Evolutionary conservation across 352 stramenopile species (phyloP), one percentile per base, ranked within the genome.

Genomic region (Peronospora destructor): DNA sequence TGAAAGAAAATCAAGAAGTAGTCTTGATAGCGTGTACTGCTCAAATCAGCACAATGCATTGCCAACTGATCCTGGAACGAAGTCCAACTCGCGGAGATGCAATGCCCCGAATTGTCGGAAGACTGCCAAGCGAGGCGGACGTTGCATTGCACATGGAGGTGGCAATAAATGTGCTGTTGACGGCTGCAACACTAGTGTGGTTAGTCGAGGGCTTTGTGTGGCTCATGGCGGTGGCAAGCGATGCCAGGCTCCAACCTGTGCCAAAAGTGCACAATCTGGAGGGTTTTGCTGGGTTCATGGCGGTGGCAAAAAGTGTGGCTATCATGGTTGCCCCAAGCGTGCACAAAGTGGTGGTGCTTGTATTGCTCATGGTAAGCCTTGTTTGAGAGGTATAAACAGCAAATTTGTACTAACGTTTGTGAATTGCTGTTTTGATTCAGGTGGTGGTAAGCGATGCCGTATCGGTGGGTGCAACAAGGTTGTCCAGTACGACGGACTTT

Each of bases 281-380:
- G 67, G 67, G 0, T 71, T 60, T 36, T 76, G 67, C 48, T 69
- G 64, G 60, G 46, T 71, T 34, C 73, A 82, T 36, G 73, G 73
- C 19, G 73, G 73, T 36, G 73, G 73, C 34, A 84, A 84, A 36
- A 73, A 75, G n/a, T 84, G 72, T 36, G 66, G 70, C 30, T 61
- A 61, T 23, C 48, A 64, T 5, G 60, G 60, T 1, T 83, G 72
- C 36, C 45, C 56, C 26, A 80, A 76, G 45, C 56, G 66, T 26
- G 70, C 72, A 6, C 72, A 80, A 37, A 77, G 66, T 2, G 69
- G 67, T 32, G 68, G 72, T 6, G 70, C 65, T 28, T 80, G 66
- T 32, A 73, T 71, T 61, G 57, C 67, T 37, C 73, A 84, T 49
- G 73, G 73, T 53, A 51, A 49, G 49, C 39, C 13, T n/a, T n/a